Conservation (phyloP, 148 eudicot genomes). For the Simmondsia chinensis region DNA sequence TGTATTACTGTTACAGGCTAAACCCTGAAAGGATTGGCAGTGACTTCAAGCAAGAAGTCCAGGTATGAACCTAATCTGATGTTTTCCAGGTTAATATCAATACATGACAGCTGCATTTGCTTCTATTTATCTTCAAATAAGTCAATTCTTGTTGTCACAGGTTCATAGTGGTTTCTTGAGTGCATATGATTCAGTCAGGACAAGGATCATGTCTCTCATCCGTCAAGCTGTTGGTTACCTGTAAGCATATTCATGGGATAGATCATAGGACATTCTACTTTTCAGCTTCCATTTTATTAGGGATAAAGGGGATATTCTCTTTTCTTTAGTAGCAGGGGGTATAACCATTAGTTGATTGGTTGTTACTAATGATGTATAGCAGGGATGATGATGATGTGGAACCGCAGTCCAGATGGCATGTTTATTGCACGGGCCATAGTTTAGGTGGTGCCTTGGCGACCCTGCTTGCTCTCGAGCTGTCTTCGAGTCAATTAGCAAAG, state of each 20-base stretch:
- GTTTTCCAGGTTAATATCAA: background rate
- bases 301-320: too few species aligned
- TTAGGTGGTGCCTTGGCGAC: constrained; percentile 98
- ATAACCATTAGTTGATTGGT: background rate
- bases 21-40: constrained; percentile 97
- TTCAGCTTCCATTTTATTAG: too few species aligned
- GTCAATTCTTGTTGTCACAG: constrained; percentile 26
- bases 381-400: constrained; percentile 54
- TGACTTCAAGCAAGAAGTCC: constrained; percentile 91
- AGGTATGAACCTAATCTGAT: constrained; percentile 29
- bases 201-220: constrained; percentile 67
- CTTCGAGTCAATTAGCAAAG: constrained; percentile 85
- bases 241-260: too few species aligned
- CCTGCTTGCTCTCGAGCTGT: constrained; percentile 90
- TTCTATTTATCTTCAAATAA: constrained; percentile 2
- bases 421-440: constrained; percentile 93
- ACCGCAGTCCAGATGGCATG: constrained; percentile 58
- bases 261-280: too few species aligned
- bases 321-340: background rate
- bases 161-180: constrained; percentile 90
- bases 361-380: constrained; percentile 4
- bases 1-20: constrained; percentile 38
- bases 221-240: constrained; percentile 50
- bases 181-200: constrained; percentile 94
- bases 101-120: background rate